phyloP scores from a whole-genome alignment of 2,329 filamentous ascomycete genomes.

The Claviceps africana region DNA sequence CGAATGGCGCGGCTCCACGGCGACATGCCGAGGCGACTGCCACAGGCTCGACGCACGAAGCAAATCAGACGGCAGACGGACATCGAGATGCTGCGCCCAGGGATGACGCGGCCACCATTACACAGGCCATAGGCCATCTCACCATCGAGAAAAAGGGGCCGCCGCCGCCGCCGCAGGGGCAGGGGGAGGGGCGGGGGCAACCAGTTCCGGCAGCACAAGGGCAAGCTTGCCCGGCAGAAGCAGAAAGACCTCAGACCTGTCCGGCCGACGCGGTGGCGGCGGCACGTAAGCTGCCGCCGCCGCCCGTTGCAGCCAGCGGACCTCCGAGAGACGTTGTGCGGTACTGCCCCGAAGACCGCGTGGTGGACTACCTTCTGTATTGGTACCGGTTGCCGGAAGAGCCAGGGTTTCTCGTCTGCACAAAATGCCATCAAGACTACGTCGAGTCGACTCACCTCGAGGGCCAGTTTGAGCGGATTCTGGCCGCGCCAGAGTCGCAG shows the following conservation, averaged over 20 bases:
- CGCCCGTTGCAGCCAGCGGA: constrained; percentile 11
- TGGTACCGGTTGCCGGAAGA: constrained; percentile 18
- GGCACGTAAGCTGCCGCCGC: not conserved
- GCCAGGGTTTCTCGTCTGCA: constrained; percentile 24
- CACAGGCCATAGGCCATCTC: constrained; percentile 1
- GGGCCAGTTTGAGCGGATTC: constrained; percentile 15
- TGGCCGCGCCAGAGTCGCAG: constrained; percentile 14
- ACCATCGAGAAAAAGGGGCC: not conserved
- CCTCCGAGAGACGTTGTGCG: constrained; percentile 11
- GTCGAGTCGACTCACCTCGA: constrained; percentile 19
- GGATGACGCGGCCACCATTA: not conserved
- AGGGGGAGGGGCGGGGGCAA: not conserved
- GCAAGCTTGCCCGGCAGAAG: no score
- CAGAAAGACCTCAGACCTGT: not conserved
- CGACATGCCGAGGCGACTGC: not conserved
- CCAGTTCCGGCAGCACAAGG: not conserved
- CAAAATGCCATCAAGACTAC: constrained; percentile 25
- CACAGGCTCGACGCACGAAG: not conserved
- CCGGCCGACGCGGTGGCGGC: not conserved
- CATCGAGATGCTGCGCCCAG: not conserved
- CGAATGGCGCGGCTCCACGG: not conserved
- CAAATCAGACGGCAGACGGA: not conserved
- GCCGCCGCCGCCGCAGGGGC: no score
- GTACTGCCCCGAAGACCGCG: constrained; percentile 16
- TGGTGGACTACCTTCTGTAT: constrained; percentile 15